Evolutionary conservation across 306 rosid genomes (phyloP).

Genomic region (Dryas octopetala): DNA sequence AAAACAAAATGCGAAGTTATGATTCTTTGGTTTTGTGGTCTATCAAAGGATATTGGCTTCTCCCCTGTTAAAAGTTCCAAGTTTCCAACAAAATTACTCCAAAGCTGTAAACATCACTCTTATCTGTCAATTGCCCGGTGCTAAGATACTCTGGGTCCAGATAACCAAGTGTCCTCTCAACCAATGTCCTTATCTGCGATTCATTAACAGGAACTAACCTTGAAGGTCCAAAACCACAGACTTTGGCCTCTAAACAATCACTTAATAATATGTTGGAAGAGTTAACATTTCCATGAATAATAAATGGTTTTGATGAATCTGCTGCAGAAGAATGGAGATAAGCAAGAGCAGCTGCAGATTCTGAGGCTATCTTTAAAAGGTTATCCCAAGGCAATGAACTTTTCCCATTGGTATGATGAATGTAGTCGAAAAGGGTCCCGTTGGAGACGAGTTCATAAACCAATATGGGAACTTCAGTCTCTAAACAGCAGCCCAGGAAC

Average conservation of each 20-base stretch:
- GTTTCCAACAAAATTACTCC: neutral
- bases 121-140: conserved; percentile 1
- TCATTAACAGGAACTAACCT: neutral
- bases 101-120: conserved; percentile 21
- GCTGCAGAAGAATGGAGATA: neutral
- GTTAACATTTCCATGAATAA: conserved; percentile 12
- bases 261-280: conserved; percentile 9
- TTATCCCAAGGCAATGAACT: neutral
- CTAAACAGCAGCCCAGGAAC: conserved; percentile 12
- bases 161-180: conserved; percentile 8
- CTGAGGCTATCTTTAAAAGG: conserved; percentile 6
- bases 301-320: neutral
- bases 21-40: conserved; percentile 1
- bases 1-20: conserved; percentile 4
- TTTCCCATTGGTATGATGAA: conserved; percentile 2
- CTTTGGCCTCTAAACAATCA: neutral
- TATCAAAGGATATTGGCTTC: conserved; percentile 1
- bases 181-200: conserved; percentile 2
- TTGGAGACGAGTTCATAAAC: neutral
- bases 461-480: neutral
- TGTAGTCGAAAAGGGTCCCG: conserved; percentile 3
- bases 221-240: neutral
- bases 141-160: conserved; percentile 8
- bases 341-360: conserved; percentile 4
- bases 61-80: neutral